Evolutionary conservation across 2,329 filamentous ascomycete genomes (phyloP), one percentile per base, ranked within the genome.

Genomic region (Penicillium hesseltinei): DNA sequence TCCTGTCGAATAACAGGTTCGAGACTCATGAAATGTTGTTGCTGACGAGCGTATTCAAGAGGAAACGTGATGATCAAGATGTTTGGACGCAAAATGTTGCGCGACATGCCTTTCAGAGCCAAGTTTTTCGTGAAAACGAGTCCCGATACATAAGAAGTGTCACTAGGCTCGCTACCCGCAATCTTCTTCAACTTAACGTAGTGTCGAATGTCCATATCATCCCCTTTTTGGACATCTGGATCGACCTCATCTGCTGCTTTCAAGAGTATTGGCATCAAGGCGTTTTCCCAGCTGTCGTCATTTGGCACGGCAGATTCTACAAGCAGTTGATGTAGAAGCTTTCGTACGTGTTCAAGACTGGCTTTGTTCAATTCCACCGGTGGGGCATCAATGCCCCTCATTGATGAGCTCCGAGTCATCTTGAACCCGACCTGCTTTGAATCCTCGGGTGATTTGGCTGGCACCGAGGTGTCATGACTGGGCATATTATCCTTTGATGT

Each of bases 151-250:
- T 99, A 99, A n/a, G 88, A 88, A 7, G 93, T 97, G 74, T 99
- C 93, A 25, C 90, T 87, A 19, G 93, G 92, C 62, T 84, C 88
- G 17, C 92, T 93, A 17, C 94, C 93, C 0, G 92, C 90, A 13
- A 99, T 94, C 71, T 95, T 96, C 73, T 99, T 99, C 31, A 99
- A 78, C 72, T 99, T 99, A 61, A 99, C 91, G 69, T 97, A 99
- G 71, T 97, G 92, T 4, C 94, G 85, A 58, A 99, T 94, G 71
- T 99, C 94, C 82, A 99, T 97, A 70, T 94, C 90, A 72, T 99
- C 94, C 29, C 92, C 92, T 54, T 86, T 84, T 56, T 92, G 88
- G 44, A 97, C 90, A 72, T 97, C 90, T 1, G 94, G 94, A 61
- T 95, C 89, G 4, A 99, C 92, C 69, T 97, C 94, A 63, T 97